phyloP scores from a whole-genome alignment of 2,329 filamentous ascomycete genomes.

The Penicillium sp. region DNA sequence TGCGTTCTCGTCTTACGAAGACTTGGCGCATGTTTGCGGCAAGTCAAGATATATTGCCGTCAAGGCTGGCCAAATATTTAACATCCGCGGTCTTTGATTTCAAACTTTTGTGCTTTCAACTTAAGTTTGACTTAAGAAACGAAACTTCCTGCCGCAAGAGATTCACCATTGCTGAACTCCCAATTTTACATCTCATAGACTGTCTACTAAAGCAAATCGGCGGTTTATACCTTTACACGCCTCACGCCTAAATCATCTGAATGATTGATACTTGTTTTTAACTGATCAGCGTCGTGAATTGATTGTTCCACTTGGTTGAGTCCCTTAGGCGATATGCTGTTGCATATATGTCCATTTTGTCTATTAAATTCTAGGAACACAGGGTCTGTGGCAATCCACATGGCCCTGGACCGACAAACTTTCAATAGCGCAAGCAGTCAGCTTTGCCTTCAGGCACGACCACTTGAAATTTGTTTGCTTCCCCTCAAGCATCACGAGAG shows the following conservation, averaged over 20 bases:
- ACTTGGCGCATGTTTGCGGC: slow-evolving; percentile 60
- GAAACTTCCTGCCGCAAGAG: too few relatives aligned
- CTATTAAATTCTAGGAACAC: neutral
- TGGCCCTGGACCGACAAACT: neutral
- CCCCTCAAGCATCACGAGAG: neutral
- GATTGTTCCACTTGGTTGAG: too few relatives aligned
- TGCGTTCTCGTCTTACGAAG: slow-evolving; percentile 58
- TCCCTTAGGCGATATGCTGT: too few relatives aligned
- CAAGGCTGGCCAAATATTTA: slow-evolving; percentile 57
- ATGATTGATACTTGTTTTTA: too few relatives aligned
- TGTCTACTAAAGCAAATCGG: too few relatives aligned
- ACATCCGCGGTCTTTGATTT: neutral
- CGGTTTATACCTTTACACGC: too few relatives aligned
- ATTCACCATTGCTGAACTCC: too few relatives aligned
- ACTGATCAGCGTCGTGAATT: too few relatives aligned
- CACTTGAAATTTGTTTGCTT: neutral
- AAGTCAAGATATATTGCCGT: slow-evolving; percentile 62
- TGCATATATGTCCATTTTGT: too few relatives aligned
- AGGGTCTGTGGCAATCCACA: neutral
- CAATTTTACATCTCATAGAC: too few relatives aligned
- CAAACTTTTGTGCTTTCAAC: neutral
- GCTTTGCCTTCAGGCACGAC: neutral
- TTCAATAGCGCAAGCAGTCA: neutral
- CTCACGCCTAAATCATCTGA: too few relatives aligned
- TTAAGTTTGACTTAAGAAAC: too few relatives aligned